These are phyloP conservation scores for Pharus latifolius DNA, from an alignment of 176 grass and related monocot genomes.

Conservation along the genomic window DNA sequence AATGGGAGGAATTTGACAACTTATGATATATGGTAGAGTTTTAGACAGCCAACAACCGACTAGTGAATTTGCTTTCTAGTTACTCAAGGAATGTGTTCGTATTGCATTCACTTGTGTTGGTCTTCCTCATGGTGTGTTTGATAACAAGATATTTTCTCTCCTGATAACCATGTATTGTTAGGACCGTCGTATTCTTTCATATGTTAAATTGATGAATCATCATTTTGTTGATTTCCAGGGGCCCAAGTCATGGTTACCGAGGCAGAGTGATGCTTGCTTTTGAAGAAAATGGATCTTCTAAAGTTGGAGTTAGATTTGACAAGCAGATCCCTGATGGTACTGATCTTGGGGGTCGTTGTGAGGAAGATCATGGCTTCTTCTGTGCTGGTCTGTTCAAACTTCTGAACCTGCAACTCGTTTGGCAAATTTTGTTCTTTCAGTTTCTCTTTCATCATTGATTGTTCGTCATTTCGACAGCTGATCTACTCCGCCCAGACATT, in stretches of 20 bases:
- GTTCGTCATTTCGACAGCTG: conserved; percentile 38
- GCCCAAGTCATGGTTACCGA: conserved; percentile 77
- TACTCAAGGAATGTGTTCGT: no score
- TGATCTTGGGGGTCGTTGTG: conserved; percentile 95
- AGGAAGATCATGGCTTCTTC: conserved; percentile 98
- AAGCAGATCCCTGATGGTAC: conserved; percentile 92
- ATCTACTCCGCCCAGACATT: conserved; percentile 64
- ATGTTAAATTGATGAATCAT: not conserved
- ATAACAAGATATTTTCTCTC: not conserved
- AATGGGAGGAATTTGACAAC: not conserved
- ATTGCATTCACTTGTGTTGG: not conserved
- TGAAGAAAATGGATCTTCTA: conserved; percentile 92
- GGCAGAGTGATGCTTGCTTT: conserved; percentile 94
- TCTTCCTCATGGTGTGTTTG: not conserved
- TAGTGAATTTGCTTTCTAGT: not conserved
- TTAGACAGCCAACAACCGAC: not conserved
- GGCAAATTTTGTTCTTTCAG: not conserved
- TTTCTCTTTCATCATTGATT: conserved; percentile 15
- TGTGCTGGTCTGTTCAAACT: conserved; percentile 62
- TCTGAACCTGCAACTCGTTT: conserved; percentile 2
- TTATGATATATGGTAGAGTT: not conserved
- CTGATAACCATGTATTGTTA: not conserved
- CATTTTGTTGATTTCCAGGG: conserved; percentile 39
- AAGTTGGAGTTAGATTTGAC: conserved; percentile 95
- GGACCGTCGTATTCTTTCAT: not conserved